phyloP scores from a whole-genome alignment of 2,329 filamentous ascomycete genomes.

The Aureobasidium lini region DNA sequence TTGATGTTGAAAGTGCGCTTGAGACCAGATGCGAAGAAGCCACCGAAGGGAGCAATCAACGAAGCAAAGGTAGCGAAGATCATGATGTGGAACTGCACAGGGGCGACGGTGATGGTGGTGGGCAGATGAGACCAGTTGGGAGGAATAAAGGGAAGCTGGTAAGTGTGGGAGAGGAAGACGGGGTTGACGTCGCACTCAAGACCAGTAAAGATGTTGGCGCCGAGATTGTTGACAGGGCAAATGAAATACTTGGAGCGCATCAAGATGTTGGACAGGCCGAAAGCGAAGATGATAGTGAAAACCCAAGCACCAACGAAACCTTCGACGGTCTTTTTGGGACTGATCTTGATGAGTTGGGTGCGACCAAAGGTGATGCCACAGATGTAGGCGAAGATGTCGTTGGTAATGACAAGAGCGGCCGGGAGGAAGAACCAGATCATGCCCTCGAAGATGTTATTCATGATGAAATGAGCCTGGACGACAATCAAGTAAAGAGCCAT shows the following conservation, averaged over 20 bases:
- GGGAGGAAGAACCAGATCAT: slow-evolving; percentile 99
- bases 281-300: slow-evolving; percentile 82
- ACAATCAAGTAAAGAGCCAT: slow-evolving; percentile 98
- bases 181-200: slow-evolving; percentile 87
- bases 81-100: slow-evolving; percentile 90
- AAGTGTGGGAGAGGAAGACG: slow-evolving; percentile 73
- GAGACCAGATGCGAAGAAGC: slow-evolving; percentile 94
- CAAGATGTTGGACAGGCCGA: slow-evolving; percentile 73
- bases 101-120: slow-evolving; percentile 67
- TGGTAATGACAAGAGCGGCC: slow-evolving; percentile 89
- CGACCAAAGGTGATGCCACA: slow-evolving; percentile 95
- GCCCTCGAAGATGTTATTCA: slow-evolving; percentile 99
- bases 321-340: slow-evolving; percentile 98
- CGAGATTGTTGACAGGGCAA: slow-evolving; percentile 93
- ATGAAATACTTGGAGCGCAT: slow-evolving; percentile 95
- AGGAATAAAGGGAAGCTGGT: slow-evolving; percentile 52
- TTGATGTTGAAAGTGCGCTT: slow-evolving; percentile 99
- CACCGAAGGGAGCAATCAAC: slow-evolving; percentile 91
- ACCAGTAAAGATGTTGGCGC: slow-evolving; percentile 85
- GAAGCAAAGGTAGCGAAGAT: slow-evolving; percentile 90
- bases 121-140: slow-evolving; percentile 62
- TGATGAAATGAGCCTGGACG: slow-evolving; percentile 96
- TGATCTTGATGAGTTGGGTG: slow-evolving; percentile 95
- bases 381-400: slow-evolving; percentile 97
- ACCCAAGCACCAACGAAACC: slow-evolving; percentile 96